Conservation (phyloP, 2,329 filamentous ascomycete genomes). For the Pseudogymnoascus destructans region DNA sequence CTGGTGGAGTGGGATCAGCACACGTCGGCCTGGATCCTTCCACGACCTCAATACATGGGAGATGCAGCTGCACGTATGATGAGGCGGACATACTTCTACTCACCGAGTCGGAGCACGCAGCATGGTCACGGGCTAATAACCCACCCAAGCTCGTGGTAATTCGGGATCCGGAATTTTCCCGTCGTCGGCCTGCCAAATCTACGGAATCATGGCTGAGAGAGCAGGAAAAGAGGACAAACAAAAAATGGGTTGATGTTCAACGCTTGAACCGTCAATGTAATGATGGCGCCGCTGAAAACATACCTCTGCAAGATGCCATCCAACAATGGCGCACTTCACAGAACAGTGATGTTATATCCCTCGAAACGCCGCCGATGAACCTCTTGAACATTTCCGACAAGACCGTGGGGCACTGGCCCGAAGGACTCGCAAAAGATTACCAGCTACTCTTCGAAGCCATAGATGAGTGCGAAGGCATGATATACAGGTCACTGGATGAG, state of each 20-base stretch:
- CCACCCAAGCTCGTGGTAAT: constrained; percentile 7
- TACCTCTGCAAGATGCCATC: not conserved
- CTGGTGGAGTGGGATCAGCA: constrained; percentile 1
- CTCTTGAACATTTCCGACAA: constrained; percentile 8
- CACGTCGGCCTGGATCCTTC: not conserved
- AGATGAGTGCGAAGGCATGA: constrained; percentile 2
- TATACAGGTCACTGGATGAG: constrained; percentile 1
- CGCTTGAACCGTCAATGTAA: not conserved
- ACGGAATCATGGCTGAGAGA: constrained; percentile 3
- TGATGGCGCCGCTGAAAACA: not conserved
- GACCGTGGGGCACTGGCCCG: constrained; percentile 8
- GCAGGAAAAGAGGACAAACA: not conserved
- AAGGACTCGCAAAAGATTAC: constrained; percentile 9
- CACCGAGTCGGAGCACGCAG: constrained; percentile 7
- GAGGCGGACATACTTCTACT: constrained; percentile 9
- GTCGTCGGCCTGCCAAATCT: not conserved
- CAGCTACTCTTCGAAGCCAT: constrained; percentile 10
- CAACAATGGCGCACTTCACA: not conserved
- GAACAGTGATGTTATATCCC: not conserved
- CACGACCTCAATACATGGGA: not conserved
- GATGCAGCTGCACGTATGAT: constrained; percentile 2
- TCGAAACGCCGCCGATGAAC: not conserved
- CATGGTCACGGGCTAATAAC: constrained; percentile 6
- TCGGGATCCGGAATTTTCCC: constrained; percentile 2
- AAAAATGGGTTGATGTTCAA: constrained; percentile 7